These are phyloP conservation scores for Dictyostelium capitatum DNA, from an alignment of 78 protist genomes.

Conservation along the genomic window DNA sequence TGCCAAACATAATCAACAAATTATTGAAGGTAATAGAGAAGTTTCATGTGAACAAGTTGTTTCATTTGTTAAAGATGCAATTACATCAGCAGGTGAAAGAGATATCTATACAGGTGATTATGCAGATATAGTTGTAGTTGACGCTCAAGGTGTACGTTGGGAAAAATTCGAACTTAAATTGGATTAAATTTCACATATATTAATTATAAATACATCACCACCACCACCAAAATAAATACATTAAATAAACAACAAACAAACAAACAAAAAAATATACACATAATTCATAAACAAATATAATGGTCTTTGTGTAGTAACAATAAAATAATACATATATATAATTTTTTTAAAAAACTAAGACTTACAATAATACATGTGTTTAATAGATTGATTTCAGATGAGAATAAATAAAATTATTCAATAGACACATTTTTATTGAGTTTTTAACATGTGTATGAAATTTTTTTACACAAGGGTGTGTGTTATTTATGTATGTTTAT, in stretches of 20 bases:
- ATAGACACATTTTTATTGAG: no score
- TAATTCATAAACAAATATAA: neutral
- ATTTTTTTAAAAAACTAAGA: no score
- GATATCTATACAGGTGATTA: conserved; percentile 99
- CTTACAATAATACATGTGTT: no score
- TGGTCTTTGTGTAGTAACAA: no score
- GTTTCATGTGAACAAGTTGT: conserved; percentile 87
- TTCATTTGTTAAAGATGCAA: conserved; percentile 91
- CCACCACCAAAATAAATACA: neutral
- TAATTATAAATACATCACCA: neutral
- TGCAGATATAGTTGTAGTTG: conserved; percentile 91
- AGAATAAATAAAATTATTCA: no score
- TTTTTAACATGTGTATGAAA: no score
- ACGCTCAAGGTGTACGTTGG: conserved; percentile 57
- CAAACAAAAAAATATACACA: neutral
- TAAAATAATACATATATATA: neutral
- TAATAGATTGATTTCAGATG: no score
- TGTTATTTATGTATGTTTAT: no score
- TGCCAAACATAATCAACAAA: conserved; percentile 48
- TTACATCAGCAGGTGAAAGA: conserved; percentile 97
- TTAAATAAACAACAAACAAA: neutral
- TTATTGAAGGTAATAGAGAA: conserved; percentile 59
- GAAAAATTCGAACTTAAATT: conserved; percentile 76
- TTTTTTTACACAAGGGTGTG: no score
- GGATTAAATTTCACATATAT: conserved; percentile 36